Evolutionary conservation across 495 filamentous ascomycete genomes (phyloP).

Genomic region (Neurospora pannonica): DNA sequence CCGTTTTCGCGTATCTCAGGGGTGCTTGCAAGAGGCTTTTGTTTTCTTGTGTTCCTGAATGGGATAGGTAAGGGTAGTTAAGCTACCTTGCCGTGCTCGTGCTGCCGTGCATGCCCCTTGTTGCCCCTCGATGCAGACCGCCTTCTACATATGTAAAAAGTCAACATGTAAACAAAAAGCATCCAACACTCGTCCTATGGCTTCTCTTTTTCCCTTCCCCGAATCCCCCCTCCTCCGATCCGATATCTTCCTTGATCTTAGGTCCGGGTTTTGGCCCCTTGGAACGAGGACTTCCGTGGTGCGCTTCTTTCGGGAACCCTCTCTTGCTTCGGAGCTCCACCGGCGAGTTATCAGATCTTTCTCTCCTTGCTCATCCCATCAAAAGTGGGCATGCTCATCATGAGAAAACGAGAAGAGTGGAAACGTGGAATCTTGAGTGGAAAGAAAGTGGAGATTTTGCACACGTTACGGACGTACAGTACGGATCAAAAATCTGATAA

Average conservation of each 20-base stretch:
- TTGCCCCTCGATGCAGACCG: background rate
- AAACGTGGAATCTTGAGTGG: background rate
- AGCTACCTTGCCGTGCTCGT: background rate
- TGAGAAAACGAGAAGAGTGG: constrained; percentile 3
- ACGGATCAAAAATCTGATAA: background rate
- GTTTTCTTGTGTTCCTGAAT: background rate
- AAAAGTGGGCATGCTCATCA: background rate
- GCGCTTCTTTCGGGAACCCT: background rate
- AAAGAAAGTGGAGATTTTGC: background rate
- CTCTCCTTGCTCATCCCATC: background rate
- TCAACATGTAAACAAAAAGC: background rate
- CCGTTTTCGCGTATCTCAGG: too few species aligned
- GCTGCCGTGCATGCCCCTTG: background rate
- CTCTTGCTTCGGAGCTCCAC: background rate
- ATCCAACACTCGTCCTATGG: too few species aligned
- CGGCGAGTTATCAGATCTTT: background rate
- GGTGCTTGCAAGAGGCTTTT: too few species aligned
- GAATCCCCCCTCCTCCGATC: background rate
- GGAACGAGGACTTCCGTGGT: background rate
- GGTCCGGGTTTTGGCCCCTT: background rate
- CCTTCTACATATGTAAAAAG: background rate
- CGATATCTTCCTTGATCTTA: background rate
- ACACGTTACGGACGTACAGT: background rate
- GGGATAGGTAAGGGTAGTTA: background rate
- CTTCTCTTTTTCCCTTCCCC: too few species aligned